Base-by-base conservation (phyloP, 2,329 filamentous ascomycete species). In the Salinomyces thailandicus region DNA sequence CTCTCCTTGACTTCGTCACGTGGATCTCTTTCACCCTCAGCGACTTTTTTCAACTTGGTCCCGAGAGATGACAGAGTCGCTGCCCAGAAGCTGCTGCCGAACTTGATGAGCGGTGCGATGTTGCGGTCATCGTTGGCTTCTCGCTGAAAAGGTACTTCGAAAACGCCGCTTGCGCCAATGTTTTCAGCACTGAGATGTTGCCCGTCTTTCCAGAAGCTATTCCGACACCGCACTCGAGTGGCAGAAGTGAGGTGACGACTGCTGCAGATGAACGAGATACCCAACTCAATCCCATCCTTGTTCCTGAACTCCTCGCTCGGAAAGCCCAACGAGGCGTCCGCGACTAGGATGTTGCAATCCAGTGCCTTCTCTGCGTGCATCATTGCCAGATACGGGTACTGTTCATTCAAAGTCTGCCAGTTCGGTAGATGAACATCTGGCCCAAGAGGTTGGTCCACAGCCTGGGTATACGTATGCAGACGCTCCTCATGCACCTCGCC, bases 71-170 rank as follows among this genome's bases (percentile, higher is more conserved):
- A 49, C 42, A 66, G 54, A 20, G 53, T 54, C 9, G 48, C 48
- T 1, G 60, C 64, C 64, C 64, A 68, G 40, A 67, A 68, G 2
- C 45, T 51, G 32, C 62, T 64, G 2, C 62, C 61, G 34, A 69
- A 68, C 47, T 49, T 58, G 39, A 45, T 48, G 43, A 38, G 59
- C 35, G 29, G 51, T 31, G 38, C 54, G 44, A 37, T 38, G 41
- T 32, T 53, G 48, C 20, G 26, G 4, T 37, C 36, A 27, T 45
- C 42, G 8, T 44, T 44, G 4, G 43, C 11, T 8, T 13, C 37
- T 5, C 22, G 30, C 13, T 41, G 39, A 14, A 51, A 31, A 36
- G 39, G 44, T 20, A 49, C 30, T 11, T 36, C 33, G 14, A 31
- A 31, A 5, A 18, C 18, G 15, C 17, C 31, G 6, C 33, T 43